Evolutionary conservation across 75 land plant species (phyloP), one percentile per base, ranked within the genome.

Genomic region (Picea glauca): DNA sequence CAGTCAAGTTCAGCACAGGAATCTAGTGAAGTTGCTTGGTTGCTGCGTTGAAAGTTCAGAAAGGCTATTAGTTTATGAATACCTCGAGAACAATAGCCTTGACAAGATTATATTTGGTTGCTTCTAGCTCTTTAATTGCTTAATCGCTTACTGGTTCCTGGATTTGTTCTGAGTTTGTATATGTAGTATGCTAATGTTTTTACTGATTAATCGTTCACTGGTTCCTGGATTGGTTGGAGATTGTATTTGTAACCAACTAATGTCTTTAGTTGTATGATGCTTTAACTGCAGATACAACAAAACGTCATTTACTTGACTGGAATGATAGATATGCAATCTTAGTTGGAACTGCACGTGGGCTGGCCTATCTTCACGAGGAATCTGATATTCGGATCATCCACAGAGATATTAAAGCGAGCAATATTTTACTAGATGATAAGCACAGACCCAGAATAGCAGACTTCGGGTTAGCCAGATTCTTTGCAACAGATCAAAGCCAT

Each of bases 311-410:
- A 35, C 79, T 85, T 32, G 92, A 94, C 63, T 96, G 97, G 99
- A 90, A 92, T 63, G 84, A 72, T 30, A 62, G 94, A 79, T 81
- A 88, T 78, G 89, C 84, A 66, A 92, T 96, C 31, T 88, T 88
- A 2, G 65, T 93, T 23, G 99, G 97, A 23, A 90, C 93, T 13
- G 99, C 99, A 0, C 90, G 94, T 62, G 99, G 94, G 17, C 65
- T 96, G 1, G 84, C 94, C 6, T 96, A 94, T 76, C 84, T 96
- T 57, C 99, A 96, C 87, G 90, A 94, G 60, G 92, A 88, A 63
- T 92, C 94, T 62, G 78, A 85, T 1, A 93, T 93, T 5, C 67
- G 85, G 5, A 94, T 96, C 50, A 60, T 94, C 40, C 99, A 96
- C 79, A 81, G 99, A 8, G 99, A 96, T 74, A 88, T 96, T 35